A percentile compares a stretch with the other conserved stretches of the same genome.
phyloP scores from a whole-genome alignment of 768 basidiomycete species.

The Dendrothele bispora region DNA sequence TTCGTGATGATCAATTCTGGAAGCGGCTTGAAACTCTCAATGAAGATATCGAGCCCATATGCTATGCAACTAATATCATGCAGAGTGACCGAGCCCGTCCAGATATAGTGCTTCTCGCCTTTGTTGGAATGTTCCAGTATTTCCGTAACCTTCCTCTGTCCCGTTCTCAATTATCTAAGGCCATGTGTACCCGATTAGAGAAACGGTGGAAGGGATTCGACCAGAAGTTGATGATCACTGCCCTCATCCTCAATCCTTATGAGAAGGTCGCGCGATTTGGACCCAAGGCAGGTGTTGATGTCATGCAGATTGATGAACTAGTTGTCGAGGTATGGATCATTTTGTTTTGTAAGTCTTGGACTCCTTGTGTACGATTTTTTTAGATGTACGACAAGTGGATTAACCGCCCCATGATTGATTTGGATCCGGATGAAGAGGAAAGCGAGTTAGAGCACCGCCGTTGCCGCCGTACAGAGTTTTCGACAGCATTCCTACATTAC shows the following conservation, averaged over 20 bases:
- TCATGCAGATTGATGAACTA: not conserved
- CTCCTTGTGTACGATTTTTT: too few relatives aligned
- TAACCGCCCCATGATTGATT: too few relatives aligned
- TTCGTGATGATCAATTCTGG: conserved; percentile 13
- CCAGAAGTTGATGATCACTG: not conserved
- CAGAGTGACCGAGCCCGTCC: not conserved
- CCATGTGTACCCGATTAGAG: not conserved
- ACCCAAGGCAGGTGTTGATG: not conserved
- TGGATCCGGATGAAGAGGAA: too few relatives aligned
- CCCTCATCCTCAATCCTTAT: not conserved
- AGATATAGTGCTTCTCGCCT: not conserved
- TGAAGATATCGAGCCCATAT: conserved; percentile 3
- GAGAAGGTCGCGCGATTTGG: not conserved
- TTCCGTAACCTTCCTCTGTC: not conserved
- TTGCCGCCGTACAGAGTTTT: too few relatives aligned
- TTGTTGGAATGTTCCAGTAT: not conserved
- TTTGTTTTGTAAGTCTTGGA: too few relatives aligned
- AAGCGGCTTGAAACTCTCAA: not conserved
- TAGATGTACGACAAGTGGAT: too few relatives aligned
- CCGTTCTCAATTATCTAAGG: too few relatives aligned
- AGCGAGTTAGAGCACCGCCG: too few relatives aligned
- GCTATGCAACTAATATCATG: not conserved
- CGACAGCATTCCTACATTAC: not conserved
- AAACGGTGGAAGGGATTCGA: not conserved
- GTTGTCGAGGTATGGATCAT: not conserved